Evolutionary conservation across 2,329 filamentous ascomycete genomes (phyloP), one percentile per base, ranked within the genome.

Genomic region (Fonsecaea monophora): DNA sequence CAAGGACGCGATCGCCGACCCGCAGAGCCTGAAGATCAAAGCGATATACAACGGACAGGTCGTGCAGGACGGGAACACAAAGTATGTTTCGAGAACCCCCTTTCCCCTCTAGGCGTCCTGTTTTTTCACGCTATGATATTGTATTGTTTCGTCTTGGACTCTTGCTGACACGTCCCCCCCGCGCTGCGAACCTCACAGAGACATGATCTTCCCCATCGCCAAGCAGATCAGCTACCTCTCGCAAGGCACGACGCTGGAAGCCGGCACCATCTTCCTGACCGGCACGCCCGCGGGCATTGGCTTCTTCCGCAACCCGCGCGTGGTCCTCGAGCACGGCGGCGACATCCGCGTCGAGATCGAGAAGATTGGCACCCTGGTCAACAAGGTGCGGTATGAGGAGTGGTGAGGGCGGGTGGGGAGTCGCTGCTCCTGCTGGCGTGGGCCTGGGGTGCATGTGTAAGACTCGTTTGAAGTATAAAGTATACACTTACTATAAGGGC

Each of bases 291-390:
- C 78, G 0, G 81, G 81, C 35, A 80, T 83, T 40, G 81, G 81
- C 4, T 77, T 75, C 3, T 78, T 80, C 73, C 75, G 78, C 21
- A 74, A 77, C 34, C 79, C 79, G 0, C 79, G 79, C 45, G 73
- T 80, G 13, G 75, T 75, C 6, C 68, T 82, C 32, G 74, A 75
- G 9, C 67, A 79, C 63, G 76, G 75, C 2, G 79, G 80, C 66
- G 76, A 78, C 65, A 83, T 85, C 69, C 75, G 78, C 0, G 80
- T 85, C 9, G 81, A 84, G 66, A 73, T 81, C 53, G 82, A 82
- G 30, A 74, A 82, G 72, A 79, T 84, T 55, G 83, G 82, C n/a
- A 84, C 82, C 0, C 71, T 84, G 69, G 77, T 82, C 55, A 84
- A 79, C 25, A 71, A 70, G 66, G 66, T 72, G 15, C 67, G 73